Evolutionary conservation across 345 rosid genomes (phyloP).

Genomic region (Arabidopsis arenosa): DNA sequence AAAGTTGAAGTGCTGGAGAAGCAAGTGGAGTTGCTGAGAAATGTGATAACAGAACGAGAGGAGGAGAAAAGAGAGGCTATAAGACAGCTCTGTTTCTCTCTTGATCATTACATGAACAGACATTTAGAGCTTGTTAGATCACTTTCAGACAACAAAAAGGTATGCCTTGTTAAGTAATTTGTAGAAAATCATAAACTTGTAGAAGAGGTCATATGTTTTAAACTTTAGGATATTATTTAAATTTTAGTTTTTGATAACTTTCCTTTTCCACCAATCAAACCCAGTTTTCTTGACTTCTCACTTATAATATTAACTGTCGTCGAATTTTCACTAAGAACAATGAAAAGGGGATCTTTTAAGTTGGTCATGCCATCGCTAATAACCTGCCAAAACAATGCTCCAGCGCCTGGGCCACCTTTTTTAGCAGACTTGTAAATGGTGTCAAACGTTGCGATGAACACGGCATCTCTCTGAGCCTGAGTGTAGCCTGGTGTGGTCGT

Average conservation of each 20-base stretch:
- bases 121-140: conserved; percentile 63
- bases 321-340: conserved; percentile 59
- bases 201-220: background rate
- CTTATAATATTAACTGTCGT: conserved; percentile 64
- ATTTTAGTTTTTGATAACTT: conserved; percentile 8
- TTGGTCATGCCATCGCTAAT: conserved; percentile 67
- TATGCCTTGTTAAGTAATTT: conserved; percentile 6
- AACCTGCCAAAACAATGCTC: conserved; percentile 93
- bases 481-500: conserved; percentile 53
- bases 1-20: conserved; percentile 60
- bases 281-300: conserved; percentile 64
- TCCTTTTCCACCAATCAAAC: conserved; percentile 13
- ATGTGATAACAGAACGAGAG: conserved; percentile 57
- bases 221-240: no score
- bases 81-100: conserved; percentile 78
- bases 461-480: conserved; percentile 60
- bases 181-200: background rate
- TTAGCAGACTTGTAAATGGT: conserved; percentile 71
- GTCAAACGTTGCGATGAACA: conserved; percentile 62
- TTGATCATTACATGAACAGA: conserved; percentile 74
- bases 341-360: conserved; percentile 63
- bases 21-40: conserved; percentile 61
- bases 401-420: conserved; percentile 73
- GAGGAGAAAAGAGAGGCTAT: conserved; percentile 87
- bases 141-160: conserved; percentile 42